phyloP scores from a whole-genome alignment of 1,284 basidiomycete species.

The Inonotus hispidus region DNA sequence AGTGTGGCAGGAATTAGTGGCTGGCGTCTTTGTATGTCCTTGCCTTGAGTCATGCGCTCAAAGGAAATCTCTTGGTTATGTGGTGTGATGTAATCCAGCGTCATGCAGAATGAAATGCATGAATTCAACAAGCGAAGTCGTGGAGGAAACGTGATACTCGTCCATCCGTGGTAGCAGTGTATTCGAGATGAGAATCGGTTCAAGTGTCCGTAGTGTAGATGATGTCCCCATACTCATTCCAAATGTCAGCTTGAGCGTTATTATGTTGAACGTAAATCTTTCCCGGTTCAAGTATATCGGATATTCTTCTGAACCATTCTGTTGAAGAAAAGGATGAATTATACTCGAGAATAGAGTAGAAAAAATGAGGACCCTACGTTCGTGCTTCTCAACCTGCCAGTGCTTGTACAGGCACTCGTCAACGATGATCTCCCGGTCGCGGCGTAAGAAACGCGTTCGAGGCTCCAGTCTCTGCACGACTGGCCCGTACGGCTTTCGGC shows the following conservation, averaged over 20 bases:
- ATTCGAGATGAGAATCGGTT: background rate
- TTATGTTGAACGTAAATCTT: conserved; percentile 12
- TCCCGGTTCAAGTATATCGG: background rate
- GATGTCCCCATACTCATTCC: conserved; percentile 13
- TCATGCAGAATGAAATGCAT: no score
- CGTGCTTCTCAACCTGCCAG: conserved; percentile 18
- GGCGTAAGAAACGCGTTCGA: conserved; percentile 10
- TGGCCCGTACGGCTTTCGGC: conserved; percentile 10
- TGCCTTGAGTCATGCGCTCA: no score
- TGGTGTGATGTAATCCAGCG: no score
- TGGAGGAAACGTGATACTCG: background rate
- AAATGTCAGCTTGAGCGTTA: conserved; percentile 15
- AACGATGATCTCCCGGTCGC: conserved; percentile 7
- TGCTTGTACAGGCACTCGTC: conserved; percentile 19
- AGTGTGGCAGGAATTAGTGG: background rate
- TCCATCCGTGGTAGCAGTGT: background rate
- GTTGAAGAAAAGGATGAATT: background rate
- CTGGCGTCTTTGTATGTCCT: no score
- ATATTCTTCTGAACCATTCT: conserved; percentile 18
- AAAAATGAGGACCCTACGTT: background rate
- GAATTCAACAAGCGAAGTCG: no score
- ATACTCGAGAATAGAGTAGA: background rate
- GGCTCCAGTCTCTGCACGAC: conserved; percentile 16
- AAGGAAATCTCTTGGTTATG: no score
- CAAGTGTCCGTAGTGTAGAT: conserved; percentile 5